Evolutionary conservation across 257 asterid species (phyloP).

Genomic region (Ehretia macrophylla): DNA sequence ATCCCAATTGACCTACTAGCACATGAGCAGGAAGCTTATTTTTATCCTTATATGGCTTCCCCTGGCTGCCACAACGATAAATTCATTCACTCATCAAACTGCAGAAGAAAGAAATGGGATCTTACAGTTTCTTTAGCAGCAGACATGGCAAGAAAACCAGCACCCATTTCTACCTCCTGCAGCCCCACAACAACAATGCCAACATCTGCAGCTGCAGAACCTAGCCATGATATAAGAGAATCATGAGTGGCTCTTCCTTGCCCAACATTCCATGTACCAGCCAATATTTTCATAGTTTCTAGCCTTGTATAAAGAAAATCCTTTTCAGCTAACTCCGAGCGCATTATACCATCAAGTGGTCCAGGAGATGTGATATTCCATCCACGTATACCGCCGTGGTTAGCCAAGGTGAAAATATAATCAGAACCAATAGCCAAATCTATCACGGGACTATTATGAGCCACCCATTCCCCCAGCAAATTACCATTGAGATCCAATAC

Average conservation of each 20-base stretch:
- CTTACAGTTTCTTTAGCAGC: constrained; percentile 98
- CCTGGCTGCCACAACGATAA: not conserved
- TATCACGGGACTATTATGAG: constrained; percentile 71
- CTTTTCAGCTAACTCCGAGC: constrained; percentile 69
- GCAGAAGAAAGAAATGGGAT: constrained; percentile 9
- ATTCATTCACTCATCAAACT: not conserved
- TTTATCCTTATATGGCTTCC: too few relatives aligned
- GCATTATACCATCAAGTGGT: constrained; percentile 60
- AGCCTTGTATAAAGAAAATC: constrained; percentile 71
- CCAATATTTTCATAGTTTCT: constrained; percentile 78
- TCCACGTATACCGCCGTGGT: constrained; percentile 98
- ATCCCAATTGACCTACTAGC: not conserved
- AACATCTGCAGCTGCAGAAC: constrained; percentile 66
- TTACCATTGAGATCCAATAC: constrained; percentile 84
- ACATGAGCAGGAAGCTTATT: not conserved
- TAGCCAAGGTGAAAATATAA: constrained; percentile 70
- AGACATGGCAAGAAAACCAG: constrained; percentile 99
- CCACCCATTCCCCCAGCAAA: constrained; percentile 82
- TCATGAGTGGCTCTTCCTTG: constrained; percentile 92
- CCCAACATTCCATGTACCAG: constrained; percentile 98
- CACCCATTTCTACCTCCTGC: constrained; percentile 99
- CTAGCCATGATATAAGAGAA: constrained; percentile 88
- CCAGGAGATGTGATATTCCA: constrained; percentile 92
- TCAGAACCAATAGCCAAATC: constrained; percentile 70
- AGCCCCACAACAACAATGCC: constrained; percentile 80